Base-by-base conservation (phyloP, 345 rosid genomes). In the Euphorbia peplus region DNA sequence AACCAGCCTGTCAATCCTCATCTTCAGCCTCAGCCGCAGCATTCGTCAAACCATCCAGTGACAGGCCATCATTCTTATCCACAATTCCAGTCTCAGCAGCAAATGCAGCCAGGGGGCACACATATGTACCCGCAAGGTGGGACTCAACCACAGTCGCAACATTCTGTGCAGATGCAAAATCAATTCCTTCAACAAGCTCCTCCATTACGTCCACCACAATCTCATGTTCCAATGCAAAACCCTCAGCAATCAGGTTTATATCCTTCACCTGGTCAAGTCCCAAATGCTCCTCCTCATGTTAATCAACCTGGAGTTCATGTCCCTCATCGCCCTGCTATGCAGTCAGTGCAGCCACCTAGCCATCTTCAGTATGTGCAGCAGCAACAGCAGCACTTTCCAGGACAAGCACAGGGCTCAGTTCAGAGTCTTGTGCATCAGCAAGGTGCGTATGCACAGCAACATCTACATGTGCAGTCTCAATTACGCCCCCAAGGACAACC, bases 21-120 rank as follows among this genome's bases (percentile, higher is more conserved):
- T 77, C 68, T 72, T n/a, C 81, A 72, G 51, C 47, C 80, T 65
- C 83, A 77, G 69, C 30, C 75, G 11, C 83, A 75, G 62, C 70
- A 74, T 55, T 78, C 78, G 55, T 65, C 82, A 41, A 70, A 63
- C 35, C 67, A 79, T 67, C 70, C 89, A 28, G 85, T 85, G 73
- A 79, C 83, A 2, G 85, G 85, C 53, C 85, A 80, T 78, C 87
- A 81, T 21, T 83, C 85, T 19, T 84, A 84, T 78, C 76, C 80
- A 32, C 92, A 77, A 54, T 66, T 74, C 16, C 89, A 84, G 70
- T 60, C 79, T 56, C 76, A 57, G 19, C 86, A 75, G 35, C 87
- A 72, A 73, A 69, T 77, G 67, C 82, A 69, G 60, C 22, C 42
- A 24, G 85, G 82, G 56, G 80, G 71, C 70, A 75, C 75, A 16